Evolutionary conservation across 83 land plant genomes (phyloP).

Genomic region (Isoetes engelmannii): DNA sequence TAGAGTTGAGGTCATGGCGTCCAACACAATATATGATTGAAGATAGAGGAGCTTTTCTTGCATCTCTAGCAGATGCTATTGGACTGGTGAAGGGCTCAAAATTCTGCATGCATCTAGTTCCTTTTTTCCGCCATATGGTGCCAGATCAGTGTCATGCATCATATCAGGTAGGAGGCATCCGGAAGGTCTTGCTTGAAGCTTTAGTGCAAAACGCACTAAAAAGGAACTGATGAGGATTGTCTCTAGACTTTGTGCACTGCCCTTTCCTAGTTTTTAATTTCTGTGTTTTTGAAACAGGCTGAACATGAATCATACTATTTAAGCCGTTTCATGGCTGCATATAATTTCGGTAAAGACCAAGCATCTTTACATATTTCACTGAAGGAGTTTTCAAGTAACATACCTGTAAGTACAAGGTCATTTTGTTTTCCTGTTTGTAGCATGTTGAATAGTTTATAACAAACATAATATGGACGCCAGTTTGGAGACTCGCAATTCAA

Average conservation of each 20-base stretch:
- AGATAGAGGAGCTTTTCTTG: slow-evolving; percentile 36
- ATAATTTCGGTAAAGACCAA: slow-evolving; percentile 24
- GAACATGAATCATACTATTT: slow-evolving; percentile 39
- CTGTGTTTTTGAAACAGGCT: slow-evolving; percentile 21
- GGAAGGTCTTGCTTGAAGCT: no score
- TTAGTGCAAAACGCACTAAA: no score
- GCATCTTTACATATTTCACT: slow-evolving; percentile 23
- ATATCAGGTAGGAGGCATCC: slow-evolving; percentile 23
- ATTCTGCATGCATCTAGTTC: slow-evolving; percentile 31
- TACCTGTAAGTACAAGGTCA: slow-evolving; percentile 22
- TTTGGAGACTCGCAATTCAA: slow-evolving; percentile 43
- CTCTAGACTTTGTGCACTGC: background rate
- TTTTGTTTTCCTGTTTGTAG: background rate
- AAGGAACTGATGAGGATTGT: no score
- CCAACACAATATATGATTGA: slow-evolving; percentile 38
- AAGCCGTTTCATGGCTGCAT: slow-evolving; percentile 28
- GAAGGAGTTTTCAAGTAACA: slow-evolving; percentile 44
- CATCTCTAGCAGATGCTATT: slow-evolving; percentile 36
- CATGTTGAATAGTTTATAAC: no score
- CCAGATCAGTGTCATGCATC: slow-evolving; percentile 27
- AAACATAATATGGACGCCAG: slow-evolving; percentile 7
- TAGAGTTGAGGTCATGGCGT: slow-evolving; percentile 39
- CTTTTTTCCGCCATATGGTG: slow-evolving; percentile 33
- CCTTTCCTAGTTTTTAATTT: background rate
- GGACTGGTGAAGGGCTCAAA: slow-evolving; percentile 16